Evolutionary conservation across 1,284 basidiomycete genomes (phyloP).

Genomic region (Hemileia vastatrix): DNA sequence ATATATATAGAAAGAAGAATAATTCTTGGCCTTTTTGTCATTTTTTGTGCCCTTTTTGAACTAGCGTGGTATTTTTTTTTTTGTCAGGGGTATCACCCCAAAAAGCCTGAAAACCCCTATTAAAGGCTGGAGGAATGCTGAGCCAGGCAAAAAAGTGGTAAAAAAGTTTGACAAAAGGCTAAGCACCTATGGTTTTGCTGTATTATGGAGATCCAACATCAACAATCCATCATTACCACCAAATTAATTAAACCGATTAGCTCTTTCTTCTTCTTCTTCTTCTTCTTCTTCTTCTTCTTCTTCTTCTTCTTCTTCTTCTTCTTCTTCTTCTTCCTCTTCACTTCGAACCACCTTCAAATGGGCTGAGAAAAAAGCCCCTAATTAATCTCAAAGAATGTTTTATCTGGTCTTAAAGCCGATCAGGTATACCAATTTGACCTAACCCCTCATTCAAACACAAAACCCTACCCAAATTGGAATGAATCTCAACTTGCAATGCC

Average conservation of each 20-base stretch:
- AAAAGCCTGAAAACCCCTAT: too few species aligned
- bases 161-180: too few species aligned
- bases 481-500: conserved; percentile 13
- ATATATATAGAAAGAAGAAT: too few species aligned
- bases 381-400: neutral
- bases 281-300: neutral
- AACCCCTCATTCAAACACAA: neutral
- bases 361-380: neutral
- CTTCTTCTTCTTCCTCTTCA: neutral
- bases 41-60: too few species aligned
- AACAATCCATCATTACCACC: too few species aligned
- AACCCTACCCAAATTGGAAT: neutral
- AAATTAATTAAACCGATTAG: neutral
- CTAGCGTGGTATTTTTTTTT: too few species aligned
- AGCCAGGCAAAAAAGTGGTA: too few species aligned
- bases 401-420: neutral
- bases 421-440: conserved; percentile 10
- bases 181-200: too few species aligned
- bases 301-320: neutral
- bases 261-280: neutral
- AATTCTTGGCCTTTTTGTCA: too few species aligned
- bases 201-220: too few species aligned
- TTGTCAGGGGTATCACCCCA: too few species aligned
- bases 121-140: too few species aligned
- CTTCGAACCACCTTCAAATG: neutral